Conservation (phyloP, 352 stramenopile genomes). For the Elongisporangium anandrum region DNA sequence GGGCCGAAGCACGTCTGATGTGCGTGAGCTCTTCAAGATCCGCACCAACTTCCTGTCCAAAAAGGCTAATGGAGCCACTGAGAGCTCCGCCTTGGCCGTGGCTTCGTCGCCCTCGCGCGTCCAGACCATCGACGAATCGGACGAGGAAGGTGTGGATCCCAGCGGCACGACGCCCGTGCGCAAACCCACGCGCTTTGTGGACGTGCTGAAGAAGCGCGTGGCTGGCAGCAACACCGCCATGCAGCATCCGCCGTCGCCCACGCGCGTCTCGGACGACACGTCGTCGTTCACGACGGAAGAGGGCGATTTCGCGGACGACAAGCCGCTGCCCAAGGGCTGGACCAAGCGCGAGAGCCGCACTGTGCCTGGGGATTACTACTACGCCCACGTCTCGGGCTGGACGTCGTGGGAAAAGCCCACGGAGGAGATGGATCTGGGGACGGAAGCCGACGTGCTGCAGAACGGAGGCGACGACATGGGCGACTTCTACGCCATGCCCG, state of each 20-base stretch:
- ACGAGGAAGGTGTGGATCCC: background rate
- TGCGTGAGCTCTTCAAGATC: slow-evolving; percentile 48
- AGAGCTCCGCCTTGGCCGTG: background rate
- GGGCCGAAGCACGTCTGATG: slow-evolving; percentile 30
- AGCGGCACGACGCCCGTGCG: slow-evolving; percentile 1
- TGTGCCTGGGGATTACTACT: slow-evolving; percentile 62
- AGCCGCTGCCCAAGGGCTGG: slow-evolving; percentile 43
- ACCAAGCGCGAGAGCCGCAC: slow-evolving; percentile 61
- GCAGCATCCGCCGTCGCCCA: slow-evolving; percentile 6
- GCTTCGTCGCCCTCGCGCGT: slow-evolving; percentile 4
- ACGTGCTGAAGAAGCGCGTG: slow-evolving; percentile 29
- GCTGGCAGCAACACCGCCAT: slow-evolving; percentile 8
- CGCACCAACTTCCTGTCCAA: slow-evolving; percentile 16
- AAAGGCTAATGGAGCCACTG: slow-evolving; percentile 4
- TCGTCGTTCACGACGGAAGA: slow-evolving; percentile 34
- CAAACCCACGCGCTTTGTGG: slow-evolving; percentile 17
- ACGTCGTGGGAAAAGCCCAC: slow-evolving; percentile 67
- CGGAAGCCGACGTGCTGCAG: slow-evolving; percentile 5
- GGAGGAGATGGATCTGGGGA: slow-evolving; percentile 14
- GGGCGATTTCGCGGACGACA: slow-evolving; percentile 16
- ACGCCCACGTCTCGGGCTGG: slow-evolving; percentile 51
- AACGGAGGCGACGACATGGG: slow-evolving; percentile 17
- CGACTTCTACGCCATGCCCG: slow-evolving; percentile 10
- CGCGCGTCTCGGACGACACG: slow-evolving; percentile 40
- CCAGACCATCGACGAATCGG: slow-evolving; percentile 4